Evolutionary conservation across 139 green algal species (phyloP).

Genomic region (Volvox africanus): DNA sequence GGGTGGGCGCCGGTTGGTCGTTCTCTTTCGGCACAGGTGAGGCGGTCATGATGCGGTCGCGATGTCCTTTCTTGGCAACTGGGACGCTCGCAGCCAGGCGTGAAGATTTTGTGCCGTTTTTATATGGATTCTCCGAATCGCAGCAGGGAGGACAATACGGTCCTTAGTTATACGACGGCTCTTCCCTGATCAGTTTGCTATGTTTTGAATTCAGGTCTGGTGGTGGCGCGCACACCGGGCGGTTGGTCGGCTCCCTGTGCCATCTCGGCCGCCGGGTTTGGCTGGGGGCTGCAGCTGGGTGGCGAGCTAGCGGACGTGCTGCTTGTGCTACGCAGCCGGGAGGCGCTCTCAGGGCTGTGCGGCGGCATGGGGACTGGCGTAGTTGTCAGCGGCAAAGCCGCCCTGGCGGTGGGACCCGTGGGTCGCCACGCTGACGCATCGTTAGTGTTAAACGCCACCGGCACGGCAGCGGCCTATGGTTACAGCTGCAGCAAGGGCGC

Average conservation of each 20-base stretch:
- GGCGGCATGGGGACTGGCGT: conserved; percentile 63
- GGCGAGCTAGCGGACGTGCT: conserved; percentile 74
- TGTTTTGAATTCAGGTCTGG: conserved; percentile 62
- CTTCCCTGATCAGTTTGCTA: too few relatives aligned
- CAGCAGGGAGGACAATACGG: too few relatives aligned
- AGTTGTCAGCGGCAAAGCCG: conserved; percentile 62
- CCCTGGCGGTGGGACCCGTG: conserved; percentile 69
- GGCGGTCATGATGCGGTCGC: neutral
- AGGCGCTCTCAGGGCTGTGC: conserved; percentile 44
- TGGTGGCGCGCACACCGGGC: conserved; percentile 62
- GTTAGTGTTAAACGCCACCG: conserved; percentile 48
- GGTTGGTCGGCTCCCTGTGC: conserved; percentile 72
- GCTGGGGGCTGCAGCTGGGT: conserved; percentile 74
- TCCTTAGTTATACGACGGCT: too few relatives aligned
- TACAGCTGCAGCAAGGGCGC: conserved; percentile 75
- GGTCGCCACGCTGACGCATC: conserved; percentile 69
- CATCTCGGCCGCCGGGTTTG: conserved; percentile 57
- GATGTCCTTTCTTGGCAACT: too few relatives aligned
- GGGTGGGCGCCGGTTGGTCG: conserved; percentile 74
- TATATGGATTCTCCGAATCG: too few relatives aligned
- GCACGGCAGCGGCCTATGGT: conserved; percentile 38
- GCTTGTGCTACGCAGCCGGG: conserved; percentile 62
- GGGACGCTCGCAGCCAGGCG: too few relatives aligned
- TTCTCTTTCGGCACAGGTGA: conserved; percentile 67
- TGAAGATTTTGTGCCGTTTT: too few relatives aligned